Evolutionary conservation across 148 eudicot species (phyloP).

Genomic region (Limonium bicolor): DNA sequence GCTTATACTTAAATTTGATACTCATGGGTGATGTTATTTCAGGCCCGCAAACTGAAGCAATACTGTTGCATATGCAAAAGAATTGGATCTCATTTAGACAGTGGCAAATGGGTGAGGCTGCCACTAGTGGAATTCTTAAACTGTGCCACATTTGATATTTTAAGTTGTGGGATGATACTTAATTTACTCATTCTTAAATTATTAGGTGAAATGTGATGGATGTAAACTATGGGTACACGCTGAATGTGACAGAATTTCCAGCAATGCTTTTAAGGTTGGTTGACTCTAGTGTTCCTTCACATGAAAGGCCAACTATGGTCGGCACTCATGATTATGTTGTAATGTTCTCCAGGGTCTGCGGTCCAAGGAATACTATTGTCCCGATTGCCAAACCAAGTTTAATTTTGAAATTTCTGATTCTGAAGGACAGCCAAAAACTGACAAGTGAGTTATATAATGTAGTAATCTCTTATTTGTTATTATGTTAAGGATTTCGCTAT

Average conservation of each 20-base stretch:
- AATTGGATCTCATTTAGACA: constrained; percentile 48
- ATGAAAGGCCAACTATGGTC: too few species aligned
- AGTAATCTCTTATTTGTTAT: too few species aligned
- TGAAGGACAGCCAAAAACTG: constrained; percentile 30
- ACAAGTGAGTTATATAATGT: constrained; percentile 24
- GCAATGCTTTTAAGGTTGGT: constrained; percentile 51
- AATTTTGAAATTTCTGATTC: constrained; percentile 77
- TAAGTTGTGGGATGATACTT: background rate
- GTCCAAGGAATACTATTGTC: constrained; percentile 58
- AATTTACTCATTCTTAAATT: background rate
- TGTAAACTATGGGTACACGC: constrained; percentile 79
- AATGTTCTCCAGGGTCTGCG: constrained; percentile 40
- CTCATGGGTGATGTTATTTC: constrained; percentile 6
- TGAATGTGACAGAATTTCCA: constrained; percentile 62
- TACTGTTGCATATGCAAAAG: constrained; percentile 71
- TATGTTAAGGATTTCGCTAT: too few species aligned
- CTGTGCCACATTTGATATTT: background rate
- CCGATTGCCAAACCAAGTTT: constrained; percentile 67
- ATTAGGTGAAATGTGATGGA: constrained; percentile 60
- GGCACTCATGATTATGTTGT: constrained; percentile 6
- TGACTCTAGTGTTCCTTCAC: too few species aligned
- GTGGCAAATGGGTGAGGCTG: constrained; percentile 58
- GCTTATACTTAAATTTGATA: too few species aligned
- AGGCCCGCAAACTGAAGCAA: constrained; percentile 52
- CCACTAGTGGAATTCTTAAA: background rate